Evolutionary conservation across 345 rosid genomes (phyloP), one percentile per base, ranked within the genome.

Genomic region (Trapa bicornis): DNA sequence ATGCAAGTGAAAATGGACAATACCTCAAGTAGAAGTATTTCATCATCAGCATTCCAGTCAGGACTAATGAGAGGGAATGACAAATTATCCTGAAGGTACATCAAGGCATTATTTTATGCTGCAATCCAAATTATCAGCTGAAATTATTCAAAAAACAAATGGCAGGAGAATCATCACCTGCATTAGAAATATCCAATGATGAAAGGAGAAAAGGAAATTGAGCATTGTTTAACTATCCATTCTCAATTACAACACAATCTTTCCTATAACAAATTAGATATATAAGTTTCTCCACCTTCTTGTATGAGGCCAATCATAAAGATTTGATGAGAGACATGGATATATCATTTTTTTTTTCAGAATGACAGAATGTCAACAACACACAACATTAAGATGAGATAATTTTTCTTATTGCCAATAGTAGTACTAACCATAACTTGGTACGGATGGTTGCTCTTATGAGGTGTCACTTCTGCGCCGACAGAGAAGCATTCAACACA

Each of bases 11-110:
- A 64, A 29, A 41, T 50, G 38, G 39, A 58, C 37, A 64, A 61
- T 61, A 91, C 99, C 99, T 94, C 99, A 14, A 94, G 80, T 67
- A 94, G 97, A 74, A 94, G 84, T 75, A 86, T 94, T 74, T 94
- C 99, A 68, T 91, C 99, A 79, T 94, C 97, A 22, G 97, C 96
- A 84, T 87, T 91, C 99, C 99, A 94, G 76, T 89, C 93, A 5
- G 91, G 85, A 73, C 96, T 89, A 71, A 91, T 84, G 61, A 94
- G 96, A 2, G 91, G 96, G 72, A 89, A 87, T 56, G 96, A 87
- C 72, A 94, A 76, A 78, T 86, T 89, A 65, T 91, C 99, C 97
- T 91, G 86, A 58, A 58, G 4, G 35, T 32, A 58, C 63, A 58
- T 58, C 37, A 58, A 13, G 16, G 8, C 11, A 58, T 58, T 32